Percentiles rank a stretch among this genome's conserved stretches.
phyloP scores from a whole-genome alignment of 129 eudicot species.

The Dittrichia graveolens region DNA sequence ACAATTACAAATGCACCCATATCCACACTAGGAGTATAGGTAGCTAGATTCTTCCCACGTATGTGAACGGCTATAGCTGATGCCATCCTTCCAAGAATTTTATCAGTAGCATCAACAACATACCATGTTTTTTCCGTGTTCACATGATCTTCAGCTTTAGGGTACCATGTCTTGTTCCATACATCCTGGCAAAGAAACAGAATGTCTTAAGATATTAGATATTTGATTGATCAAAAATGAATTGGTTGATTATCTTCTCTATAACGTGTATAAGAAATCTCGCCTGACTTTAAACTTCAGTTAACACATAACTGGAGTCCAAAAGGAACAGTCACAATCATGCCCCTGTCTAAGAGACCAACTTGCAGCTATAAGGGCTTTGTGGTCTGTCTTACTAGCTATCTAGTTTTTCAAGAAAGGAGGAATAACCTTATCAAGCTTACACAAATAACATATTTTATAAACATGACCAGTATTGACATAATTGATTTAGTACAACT shows the following conservation, averaged over 20 bases:
- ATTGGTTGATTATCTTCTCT: too few species aligned
- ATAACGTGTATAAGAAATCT: too few species aligned
- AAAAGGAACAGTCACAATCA: too few species aligned
- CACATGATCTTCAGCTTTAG: slow-evolving; percentile 85
- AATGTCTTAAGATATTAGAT: neutral
- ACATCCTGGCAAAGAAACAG: slow-evolving; percentile 59
- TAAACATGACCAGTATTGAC: too few species aligned
- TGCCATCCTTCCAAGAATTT: slow-evolving; percentile 86
- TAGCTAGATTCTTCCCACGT: slow-evolving; percentile 81
- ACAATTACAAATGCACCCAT: slow-evolving; percentile 96
- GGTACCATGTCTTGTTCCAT: slow-evolving; percentile 96
- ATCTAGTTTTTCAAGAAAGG: neutral
- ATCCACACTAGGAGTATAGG: slow-evolving; percentile 84
- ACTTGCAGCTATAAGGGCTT: too few species aligned
- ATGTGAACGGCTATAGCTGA: slow-evolving; percentile 79
- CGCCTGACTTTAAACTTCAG: too few species aligned
- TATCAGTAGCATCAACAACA: slow-evolving; percentile 90
- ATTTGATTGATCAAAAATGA: too few species aligned
- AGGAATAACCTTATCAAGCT: neutral
- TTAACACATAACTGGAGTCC: too few species aligned
- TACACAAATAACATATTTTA: neutral
- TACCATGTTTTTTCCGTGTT: slow-evolving; percentile 89
- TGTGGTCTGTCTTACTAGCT: too few species aligned
- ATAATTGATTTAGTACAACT: neutral
- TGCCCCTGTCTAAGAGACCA: too few species aligned